Evolutionary conservation across 192 early-diverging fungal genomes (phyloP).

Genomic region (Paraglomus brasilianum): DNA sequence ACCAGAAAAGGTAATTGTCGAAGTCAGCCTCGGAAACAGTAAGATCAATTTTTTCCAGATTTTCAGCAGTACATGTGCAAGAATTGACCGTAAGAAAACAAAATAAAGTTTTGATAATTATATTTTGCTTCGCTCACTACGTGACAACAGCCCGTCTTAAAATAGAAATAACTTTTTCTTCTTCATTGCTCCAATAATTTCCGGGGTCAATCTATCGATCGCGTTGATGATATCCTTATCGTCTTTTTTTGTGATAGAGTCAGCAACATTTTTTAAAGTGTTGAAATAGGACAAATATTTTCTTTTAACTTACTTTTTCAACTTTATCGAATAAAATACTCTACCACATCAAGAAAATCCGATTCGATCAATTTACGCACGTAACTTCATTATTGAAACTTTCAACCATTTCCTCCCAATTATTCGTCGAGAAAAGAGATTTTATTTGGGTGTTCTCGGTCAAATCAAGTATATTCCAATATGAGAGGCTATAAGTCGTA

Average conservation of each 20-base stretch:
- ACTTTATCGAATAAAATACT: conserved; percentile 36
- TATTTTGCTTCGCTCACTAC: conserved; percentile 29
- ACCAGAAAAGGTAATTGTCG: no score
- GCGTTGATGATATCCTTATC: conserved; percentile 25
- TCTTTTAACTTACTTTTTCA: conserved; percentile 30
- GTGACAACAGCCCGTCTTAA: conserved; percentile 29
- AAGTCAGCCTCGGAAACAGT: conserved; percentile 29
- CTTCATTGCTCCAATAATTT: conserved; percentile 28
- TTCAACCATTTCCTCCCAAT: conserved; percentile 29
- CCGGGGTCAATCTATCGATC: conserved; percentile 28
- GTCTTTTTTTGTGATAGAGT: conserved; percentile 29
- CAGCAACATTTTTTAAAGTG: conserved; percentile 31
- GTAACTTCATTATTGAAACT: conserved; percentile 32
- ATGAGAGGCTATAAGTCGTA: conserved; percentile 27
- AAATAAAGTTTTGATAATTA: conserved; percentile 3
- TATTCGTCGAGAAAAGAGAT: conserved; percentile 29
- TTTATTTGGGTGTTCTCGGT: conserved; percentile 28
- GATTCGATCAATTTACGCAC: conserved; percentile 28
- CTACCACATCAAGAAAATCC: conserved; percentile 21
- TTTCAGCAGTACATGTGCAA: conserved; percentile 22
- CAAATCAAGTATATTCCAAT: conserved; percentile 35
- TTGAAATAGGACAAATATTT: conserved; percentile 24
- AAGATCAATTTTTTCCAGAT: conserved; percentile 24
- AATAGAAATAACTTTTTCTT: conserved; percentile 22
- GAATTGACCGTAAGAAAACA: conserved; percentile 25